Conservation (phyloP, 83 land plant species). For the Picea mariana region DNA sequence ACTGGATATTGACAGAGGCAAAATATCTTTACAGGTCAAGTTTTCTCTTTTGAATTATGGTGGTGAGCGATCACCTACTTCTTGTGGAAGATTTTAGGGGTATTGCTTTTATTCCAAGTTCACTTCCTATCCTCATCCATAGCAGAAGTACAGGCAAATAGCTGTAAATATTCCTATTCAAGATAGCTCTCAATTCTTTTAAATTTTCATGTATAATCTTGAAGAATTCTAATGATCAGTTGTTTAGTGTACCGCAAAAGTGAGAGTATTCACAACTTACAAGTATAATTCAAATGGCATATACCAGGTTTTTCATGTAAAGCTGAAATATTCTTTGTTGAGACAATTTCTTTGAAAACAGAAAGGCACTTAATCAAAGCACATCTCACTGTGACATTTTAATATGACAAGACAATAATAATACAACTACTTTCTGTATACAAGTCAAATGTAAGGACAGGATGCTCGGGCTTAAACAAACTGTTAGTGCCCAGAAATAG, state of each 20-base stretch:
- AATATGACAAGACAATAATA: too few species aligned
- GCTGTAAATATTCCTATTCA: conserved; percentile 19
- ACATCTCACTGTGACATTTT: not conserved
- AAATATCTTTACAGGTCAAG: conserved; percentile 69
- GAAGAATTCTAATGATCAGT: not conserved
- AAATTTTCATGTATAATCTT: not conserved
- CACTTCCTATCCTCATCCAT: conserved; percentile 17
- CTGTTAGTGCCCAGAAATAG: not conserved
- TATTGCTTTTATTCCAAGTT: conserved; percentile 1
- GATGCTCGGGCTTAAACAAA: not conserved
- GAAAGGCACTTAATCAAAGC: not conserved
- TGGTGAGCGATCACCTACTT: not conserved
- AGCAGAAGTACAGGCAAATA: not conserved
- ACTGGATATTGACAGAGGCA: conserved; percentile 59
- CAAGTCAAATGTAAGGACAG: not conserved
- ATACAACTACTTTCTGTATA: too few species aligned
- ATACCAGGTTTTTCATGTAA: not conserved
- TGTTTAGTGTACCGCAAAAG: not conserved
- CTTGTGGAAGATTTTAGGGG: conserved; percentile 11
- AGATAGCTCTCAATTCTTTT: conserved; percentile 13
- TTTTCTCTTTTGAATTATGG: conserved; percentile 68
- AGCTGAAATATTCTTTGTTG: too few species aligned
- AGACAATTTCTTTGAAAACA: conserved; percentile 5
- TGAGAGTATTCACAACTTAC: not conserved
- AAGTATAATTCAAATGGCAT: not conserved